phyloP scores from a whole-genome alignment of 257 asterid genomes.

The Solanum chiquidenum region DNA sequence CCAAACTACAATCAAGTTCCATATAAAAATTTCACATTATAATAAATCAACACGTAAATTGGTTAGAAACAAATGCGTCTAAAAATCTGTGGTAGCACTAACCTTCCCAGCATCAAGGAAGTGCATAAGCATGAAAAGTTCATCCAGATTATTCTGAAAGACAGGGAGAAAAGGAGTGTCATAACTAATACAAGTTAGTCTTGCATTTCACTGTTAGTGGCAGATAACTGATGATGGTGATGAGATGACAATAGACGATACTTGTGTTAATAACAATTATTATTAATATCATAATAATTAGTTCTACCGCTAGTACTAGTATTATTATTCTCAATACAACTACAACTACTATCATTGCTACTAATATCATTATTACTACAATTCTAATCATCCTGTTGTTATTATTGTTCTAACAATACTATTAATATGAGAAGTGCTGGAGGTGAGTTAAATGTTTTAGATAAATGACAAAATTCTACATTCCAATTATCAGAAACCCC shows the following conservation, averaged over 20 bases:
- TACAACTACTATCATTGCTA: neutral
- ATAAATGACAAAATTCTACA: neutral
- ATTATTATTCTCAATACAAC: neutral
- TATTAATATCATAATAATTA: neutral
- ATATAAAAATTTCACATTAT: neutral
- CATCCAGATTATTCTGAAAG: conserved; percentile 90
- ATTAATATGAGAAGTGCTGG: neutral
- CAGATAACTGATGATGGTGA: neutral
- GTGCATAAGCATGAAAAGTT: conserved; percentile 98
- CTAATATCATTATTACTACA: neutral
- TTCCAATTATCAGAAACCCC: neutral
- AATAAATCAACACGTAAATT: neutral
- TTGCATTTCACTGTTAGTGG: neutral
- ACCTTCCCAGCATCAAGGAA: conserved; percentile 98
- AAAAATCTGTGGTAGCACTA: conserved; percentile 11
- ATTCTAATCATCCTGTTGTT: neutral
- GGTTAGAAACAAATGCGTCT: neutral
- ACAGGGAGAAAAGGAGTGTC: conserved; percentile 10
- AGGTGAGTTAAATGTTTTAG: neutral
- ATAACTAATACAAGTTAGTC: neutral
- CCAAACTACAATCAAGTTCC: conserved; percentile 49
- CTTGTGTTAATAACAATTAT: neutral
- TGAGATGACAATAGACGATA: neutral
- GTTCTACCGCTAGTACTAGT: neutral
- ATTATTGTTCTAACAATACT: neutral